Evolutionary conservation across 2,329 filamentous ascomycete genomes (phyloP).

Genomic region (Fusarium annulatum): DNA sequence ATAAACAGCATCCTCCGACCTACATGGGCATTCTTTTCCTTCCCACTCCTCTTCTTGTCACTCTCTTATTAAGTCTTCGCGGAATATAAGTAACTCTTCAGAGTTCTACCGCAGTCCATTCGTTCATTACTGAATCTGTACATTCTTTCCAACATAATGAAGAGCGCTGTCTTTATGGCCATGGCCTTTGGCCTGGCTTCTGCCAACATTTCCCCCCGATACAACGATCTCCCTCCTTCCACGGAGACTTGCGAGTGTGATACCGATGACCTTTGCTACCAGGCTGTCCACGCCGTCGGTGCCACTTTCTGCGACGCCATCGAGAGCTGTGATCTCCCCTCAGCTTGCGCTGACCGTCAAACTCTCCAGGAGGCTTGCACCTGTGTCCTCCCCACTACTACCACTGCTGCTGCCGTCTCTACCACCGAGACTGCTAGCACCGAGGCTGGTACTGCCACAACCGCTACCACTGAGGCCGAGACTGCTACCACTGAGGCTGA

Average conservation of each 20-base stretch:
- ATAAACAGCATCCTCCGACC: slow-evolving; percentile 37
- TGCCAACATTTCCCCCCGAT: neutral
- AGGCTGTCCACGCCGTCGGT: neutral
- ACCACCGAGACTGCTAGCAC: slow-evolving; percentile 14
- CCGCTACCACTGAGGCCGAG: neutral
- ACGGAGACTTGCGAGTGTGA: slow-evolving; percentile 20
- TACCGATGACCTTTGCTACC: slow-evolving; percentile 4
- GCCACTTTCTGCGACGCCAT: neutral
- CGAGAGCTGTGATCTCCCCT: rapidly evolving
- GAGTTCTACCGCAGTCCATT: slow-evolving; percentile 44
- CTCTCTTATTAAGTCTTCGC: slow-evolving; percentile 33
- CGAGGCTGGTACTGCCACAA: slow-evolving; percentile 6
- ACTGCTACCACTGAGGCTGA: neutral
- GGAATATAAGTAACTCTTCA: slow-evolving; percentile 38
- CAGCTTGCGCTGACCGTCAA: neutral
- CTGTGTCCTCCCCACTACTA: neutral
- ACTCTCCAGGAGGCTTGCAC: neutral
- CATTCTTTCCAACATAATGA: slow-evolving; percentile 48
- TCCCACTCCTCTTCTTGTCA: slow-evolving; percentile 27
- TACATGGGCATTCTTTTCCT: neutral
- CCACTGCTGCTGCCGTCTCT: neutral
- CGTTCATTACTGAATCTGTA: slow-evolving; percentile 44
- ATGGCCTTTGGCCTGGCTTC: slow-evolving; percentile 46
- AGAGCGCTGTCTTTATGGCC: slow-evolving; percentile 46
- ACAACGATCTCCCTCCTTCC: neutral